Conservation (phyloP, 441 rosid species). For the Pelargonium fulgidum region DNA sequence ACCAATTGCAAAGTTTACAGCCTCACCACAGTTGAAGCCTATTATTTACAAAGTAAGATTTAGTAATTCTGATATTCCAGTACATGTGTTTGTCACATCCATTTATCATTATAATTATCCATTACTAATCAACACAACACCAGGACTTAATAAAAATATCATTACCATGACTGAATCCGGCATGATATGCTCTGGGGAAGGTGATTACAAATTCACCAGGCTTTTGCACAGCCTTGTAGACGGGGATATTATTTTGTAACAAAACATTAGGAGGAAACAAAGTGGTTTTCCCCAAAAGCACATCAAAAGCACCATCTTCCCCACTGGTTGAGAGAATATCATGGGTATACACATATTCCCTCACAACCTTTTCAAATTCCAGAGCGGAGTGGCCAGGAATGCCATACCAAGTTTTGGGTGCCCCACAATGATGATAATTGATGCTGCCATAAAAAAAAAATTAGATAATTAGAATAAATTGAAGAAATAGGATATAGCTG, state of each 20-base stretch:
- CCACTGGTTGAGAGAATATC: constrained; percentile 72
- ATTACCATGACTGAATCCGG: constrained; percentile 97
- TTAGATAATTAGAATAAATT: background rate
- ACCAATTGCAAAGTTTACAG: constrained; percentile 94
- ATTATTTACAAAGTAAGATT: constrained; percentile 13
- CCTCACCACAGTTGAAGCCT: constrained; percentile 99
- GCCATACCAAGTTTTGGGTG: constrained; percentile 99
- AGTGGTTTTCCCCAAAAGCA: constrained; percentile 95
- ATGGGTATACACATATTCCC: constrained; percentile 66
- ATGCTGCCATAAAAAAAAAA: constrained; percentile 46
- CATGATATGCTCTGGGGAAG: constrained; percentile 97
- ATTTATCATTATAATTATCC: background rate
- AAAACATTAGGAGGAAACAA: constrained; percentile 88
- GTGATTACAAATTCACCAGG: constrained; percentile 94
- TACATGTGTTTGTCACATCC: background rate
- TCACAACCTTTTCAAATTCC: constrained; percentile 86
- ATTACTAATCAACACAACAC: background rate
- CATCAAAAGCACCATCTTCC: constrained; percentile 97
- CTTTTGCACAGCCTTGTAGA: constrained; percentile 92
- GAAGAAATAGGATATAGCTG: background rate
- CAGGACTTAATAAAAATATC: constrained; percentile 12
- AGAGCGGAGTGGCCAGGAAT: constrained; percentile 92
- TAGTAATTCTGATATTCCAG: background rate
- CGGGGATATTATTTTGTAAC: constrained; percentile 78
- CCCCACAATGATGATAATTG: constrained; percentile 98